These are phyloP conservation scores for Vitis hybrid DNA, from an alignment of 177 flowering plant genomes.

Conservation along the genomic window DNA sequence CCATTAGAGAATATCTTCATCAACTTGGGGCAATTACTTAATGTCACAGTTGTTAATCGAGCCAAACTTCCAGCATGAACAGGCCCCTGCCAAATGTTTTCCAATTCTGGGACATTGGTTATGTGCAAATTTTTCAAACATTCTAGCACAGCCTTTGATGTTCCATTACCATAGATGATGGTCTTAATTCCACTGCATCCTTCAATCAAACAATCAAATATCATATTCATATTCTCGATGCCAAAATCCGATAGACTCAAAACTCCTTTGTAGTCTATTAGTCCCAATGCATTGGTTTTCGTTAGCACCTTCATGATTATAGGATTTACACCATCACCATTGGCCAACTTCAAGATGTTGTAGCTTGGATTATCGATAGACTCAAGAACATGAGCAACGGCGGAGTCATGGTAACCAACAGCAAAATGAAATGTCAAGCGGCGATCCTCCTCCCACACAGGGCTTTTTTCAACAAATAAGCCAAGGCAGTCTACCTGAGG, in stretches of 20 bases:
- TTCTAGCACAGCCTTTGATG: not conserved
- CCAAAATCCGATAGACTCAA: constrained; percentile 9
- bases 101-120: constrained; percentile 1
- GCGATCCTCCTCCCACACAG: not conserved
- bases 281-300: constrained; percentile 7
- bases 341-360: constrained; percentile 5
- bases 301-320: constrained; percentile 4
- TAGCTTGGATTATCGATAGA: not conserved
- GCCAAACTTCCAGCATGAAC: not conserved
- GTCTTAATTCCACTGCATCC: constrained; percentile 7
- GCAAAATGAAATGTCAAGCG: constrained; percentile 2
- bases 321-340: not conserved
- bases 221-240: not conserved
- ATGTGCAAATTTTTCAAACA: constrained; percentile 8
- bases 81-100: constrained; percentile 12
- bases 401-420: constrained; percentile 1
- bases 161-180: not conserved
- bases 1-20: constrained; percentile 5
- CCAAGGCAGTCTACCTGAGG: constrained; percentile 3
- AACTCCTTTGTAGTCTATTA: constrained; percentile 8
- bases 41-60: constrained; percentile 1
- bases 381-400: not conserved
- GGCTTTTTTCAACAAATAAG: not conserved
- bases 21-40: constrained; percentile 9
- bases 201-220: constrained; percentile 14